Conservation (phyloP, 805 yeast species). For the Ogataea methylovora region DNA sequence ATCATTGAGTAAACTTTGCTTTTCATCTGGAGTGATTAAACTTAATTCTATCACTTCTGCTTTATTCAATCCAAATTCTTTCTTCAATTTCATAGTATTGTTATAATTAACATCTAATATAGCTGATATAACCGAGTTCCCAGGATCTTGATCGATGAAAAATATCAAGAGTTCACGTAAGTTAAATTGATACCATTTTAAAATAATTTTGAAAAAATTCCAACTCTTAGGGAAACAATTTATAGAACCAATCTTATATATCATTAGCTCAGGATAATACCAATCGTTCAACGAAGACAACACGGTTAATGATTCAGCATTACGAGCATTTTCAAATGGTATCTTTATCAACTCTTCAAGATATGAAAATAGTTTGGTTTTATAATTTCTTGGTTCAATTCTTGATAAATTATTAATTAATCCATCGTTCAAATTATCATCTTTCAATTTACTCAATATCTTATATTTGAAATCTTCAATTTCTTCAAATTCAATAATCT, state of each 20-base stretch:
- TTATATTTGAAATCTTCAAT: constrained; percentile 58
- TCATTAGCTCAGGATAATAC: constrained; percentile 71
- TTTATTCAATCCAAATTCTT: constrained; percentile 42
- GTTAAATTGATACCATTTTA: constrained; percentile 59
- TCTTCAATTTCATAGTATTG: constrained; percentile 47
- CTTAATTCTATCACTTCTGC: constrained; percentile 38
- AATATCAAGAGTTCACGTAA: constrained; percentile 58
- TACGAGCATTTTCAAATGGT: constrained; percentile 60
- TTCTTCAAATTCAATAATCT: constrained; percentile 75
- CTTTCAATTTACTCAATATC: constrained; percentile 15
- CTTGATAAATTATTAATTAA: constrained; percentile 33
- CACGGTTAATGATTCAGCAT: constrained; percentile 39
- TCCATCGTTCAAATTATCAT: constrained; percentile 5
- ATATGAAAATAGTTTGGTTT: constrained; percentile 48
- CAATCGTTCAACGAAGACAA: constrained; percentile 64
- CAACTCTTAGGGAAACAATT: constrained; percentile 65
- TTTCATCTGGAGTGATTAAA: constrained; percentile 43
- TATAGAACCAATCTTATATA: constrained; percentile 52
- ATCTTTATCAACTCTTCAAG: constrained; percentile 54
- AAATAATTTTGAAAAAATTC: constrained; percentile 54
- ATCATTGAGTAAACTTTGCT: constrained; percentile 67
- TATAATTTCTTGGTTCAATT: constrained; percentile 49
- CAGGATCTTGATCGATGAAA: constrained; percentile 44
- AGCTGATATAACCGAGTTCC: constrained; percentile 46
- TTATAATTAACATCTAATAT: constrained; percentile 73